Evolutionary conservation across 345 rosid species (phyloP).

Genomic region (Cardiospermum halicacabum): DNA sequence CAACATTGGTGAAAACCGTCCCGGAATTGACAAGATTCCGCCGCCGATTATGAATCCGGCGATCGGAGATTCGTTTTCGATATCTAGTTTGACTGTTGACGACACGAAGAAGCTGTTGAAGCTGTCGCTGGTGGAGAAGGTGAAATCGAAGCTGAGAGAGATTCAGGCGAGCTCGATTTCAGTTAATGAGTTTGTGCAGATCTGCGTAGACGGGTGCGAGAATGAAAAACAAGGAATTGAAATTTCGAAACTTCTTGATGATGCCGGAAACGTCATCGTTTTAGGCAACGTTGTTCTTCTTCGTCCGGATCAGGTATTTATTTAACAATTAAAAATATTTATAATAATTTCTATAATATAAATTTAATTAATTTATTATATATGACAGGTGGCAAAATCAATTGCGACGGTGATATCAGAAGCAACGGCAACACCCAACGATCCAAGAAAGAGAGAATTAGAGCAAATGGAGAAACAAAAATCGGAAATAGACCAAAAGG

Average conservation of each 20-base stretch:
- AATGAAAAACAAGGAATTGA: slow-evolving; percentile 43
- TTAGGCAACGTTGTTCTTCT: slow-evolving; percentile 62
- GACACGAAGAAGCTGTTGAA: slow-evolving; percentile 63
- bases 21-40: slow-evolving; percentile 20
- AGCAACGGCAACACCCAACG: slow-evolving; percentile 35
- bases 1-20: slow-evolving; percentile 16
- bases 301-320: slow-evolving; percentile 68
- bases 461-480: slow-evolving; percentile 51
- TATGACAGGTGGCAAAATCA: slow-evolving; percentile 50
- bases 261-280: slow-evolving; percentile 70
- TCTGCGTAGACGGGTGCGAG: slow-evolving; percentile 53
- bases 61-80: slow-evolving; percentile 3
- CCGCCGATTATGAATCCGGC: slow-evolving; percentile 9
- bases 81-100: slow-evolving; percentile 31
- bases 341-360: neutral
- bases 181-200: slow-evolving; percentile 37
- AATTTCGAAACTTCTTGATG: slow-evolving; percentile 57
- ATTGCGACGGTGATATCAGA: slow-evolving; percentile 46
- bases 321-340: neutral
- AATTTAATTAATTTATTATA: neutral
- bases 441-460: slow-evolving; percentile 61
- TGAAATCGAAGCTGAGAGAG: slow-evolving; percentile 52
- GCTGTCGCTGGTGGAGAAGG: slow-evolving; percentile 47
- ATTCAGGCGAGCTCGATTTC: slow-evolving; percentile 44
- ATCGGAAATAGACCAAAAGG: slow-evolving; percentile 48